Percentiles rank a stretch among this genome's conserved stretches.
Evolutionary conservation across 371 early-diverging fungal species (phyloP).

Genomic region (Circinella minor): DNA sequence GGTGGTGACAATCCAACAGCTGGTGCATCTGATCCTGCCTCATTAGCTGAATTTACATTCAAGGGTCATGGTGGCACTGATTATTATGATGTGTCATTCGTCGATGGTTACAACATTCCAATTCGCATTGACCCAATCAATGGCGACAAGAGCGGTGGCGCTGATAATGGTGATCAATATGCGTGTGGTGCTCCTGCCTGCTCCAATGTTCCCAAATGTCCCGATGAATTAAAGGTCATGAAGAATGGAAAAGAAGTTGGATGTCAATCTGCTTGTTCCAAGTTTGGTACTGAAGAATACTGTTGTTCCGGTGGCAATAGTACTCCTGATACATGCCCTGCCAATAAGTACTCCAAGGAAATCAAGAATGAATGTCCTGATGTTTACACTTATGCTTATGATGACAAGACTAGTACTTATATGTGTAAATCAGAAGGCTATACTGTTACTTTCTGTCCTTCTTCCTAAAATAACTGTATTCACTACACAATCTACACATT

Average conservation of each 20-base stretch:
- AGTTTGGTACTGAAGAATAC: conserved; percentile 31
- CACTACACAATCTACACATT: too few species aligned
- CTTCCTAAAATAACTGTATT: background rate
- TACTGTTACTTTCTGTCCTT: conserved; percentile 46
- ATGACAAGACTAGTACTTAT: conserved; percentile 51
- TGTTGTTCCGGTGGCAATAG: conserved; percentile 40
- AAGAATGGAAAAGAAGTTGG: conserved; percentile 20
- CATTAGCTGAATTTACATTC: conserved; percentile 47
- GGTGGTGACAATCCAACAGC: conserved; percentile 21
- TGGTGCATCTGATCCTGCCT: conserved; percentile 34
- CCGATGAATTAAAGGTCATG: conserved; percentile 30
- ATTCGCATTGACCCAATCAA: conserved; percentile 32
- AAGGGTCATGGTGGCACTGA: conserved; percentile 31
- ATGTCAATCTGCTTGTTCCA: conserved; percentile 42
- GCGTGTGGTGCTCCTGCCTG: conserved; percentile 35
- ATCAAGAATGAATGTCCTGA: conserved; percentile 41
- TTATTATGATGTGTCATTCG: conserved; percentile 49
- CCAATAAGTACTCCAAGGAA: conserved; percentile 32
- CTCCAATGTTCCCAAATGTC: conserved; percentile 34
- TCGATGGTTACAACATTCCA: conserved; percentile 50
- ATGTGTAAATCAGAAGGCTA: conserved; percentile 42
- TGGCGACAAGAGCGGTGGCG: conserved; percentile 18
- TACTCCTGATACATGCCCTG: conserved; percentile 31
- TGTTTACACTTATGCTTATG: conserved; percentile 54
- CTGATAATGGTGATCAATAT: conserved; percentile 16